Conservation (phyloP, 2,329 filamentous ascomycete genomes). For the Pseudohalonectria lignicola region DNA sequence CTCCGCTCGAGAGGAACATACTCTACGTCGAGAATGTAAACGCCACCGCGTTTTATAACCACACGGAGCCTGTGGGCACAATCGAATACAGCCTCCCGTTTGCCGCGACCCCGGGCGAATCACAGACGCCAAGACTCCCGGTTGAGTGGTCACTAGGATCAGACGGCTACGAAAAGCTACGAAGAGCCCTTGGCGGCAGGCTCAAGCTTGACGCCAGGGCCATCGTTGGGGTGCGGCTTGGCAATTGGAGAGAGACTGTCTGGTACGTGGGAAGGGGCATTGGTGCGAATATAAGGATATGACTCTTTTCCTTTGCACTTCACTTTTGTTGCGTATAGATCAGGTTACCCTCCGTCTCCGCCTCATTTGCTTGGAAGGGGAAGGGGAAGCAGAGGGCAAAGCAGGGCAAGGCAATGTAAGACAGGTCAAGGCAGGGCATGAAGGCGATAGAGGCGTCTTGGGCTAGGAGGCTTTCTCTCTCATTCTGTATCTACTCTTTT, state of each 20-base stretch:
- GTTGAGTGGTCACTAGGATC: slow-evolving; percentile 69
- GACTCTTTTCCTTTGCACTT: no score
- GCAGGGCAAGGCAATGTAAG: no score
- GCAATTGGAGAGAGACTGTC: slow-evolving; percentile 61
- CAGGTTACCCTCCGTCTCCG: no score
- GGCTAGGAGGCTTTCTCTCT: no score
- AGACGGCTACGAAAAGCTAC: slow-evolving; percentile 74
- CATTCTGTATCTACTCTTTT: no score
- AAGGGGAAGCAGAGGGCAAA: no score
- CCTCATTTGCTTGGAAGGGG: background rate
- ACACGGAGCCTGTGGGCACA: slow-evolving; percentile 63
- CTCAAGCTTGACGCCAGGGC: slow-evolving; percentile 72
- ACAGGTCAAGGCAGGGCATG: no score
- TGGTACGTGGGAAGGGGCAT: slow-evolving; percentile 63
- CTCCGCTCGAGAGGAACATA: slow-evolving; percentile 62
- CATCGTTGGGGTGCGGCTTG: slow-evolving; percentile 62
- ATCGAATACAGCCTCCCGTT: slow-evolving; percentile 70
- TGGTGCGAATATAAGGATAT: slow-evolving; percentile 50
- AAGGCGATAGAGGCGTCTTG: no score
- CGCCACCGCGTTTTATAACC: slow-evolving; percentile 77
- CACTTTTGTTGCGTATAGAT: no score
- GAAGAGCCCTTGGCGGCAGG: slow-evolving; percentile 66
- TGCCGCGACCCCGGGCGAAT: slow-evolving; percentile 62
- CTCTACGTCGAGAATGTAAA: slow-evolving; percentile 71
- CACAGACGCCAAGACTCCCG: slow-evolving; percentile 64